Percentiles rank a stretch among this genome's conserved stretches.
These are phyloP conservation scores for Penicillium sp. DNA, from an alignment of 2,329 filamentous ascomycete species.

Conservation along the genomic window DNA sequence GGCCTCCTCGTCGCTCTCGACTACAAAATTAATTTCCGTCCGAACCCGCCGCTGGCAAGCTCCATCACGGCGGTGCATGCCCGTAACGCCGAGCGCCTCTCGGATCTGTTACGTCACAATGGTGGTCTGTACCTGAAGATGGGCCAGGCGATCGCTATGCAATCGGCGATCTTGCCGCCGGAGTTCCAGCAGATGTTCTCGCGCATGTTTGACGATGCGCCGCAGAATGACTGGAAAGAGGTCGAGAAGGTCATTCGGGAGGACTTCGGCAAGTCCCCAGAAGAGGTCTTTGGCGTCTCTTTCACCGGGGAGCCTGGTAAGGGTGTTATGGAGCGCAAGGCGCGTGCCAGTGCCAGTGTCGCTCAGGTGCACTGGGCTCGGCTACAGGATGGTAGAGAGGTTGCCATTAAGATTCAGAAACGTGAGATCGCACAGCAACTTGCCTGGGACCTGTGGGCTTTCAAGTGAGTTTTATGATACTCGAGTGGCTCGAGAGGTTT, in stretches of 20 bases:
- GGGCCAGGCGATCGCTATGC: constrained; percentile 97
- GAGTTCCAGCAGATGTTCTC: constrained; percentile 97
- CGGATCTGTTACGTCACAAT: constrained; percentile 79
- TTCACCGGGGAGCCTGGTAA: constrained; percentile 69
- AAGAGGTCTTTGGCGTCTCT: constrained; percentile 91
- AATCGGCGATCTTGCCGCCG: constrained; percentile 88
- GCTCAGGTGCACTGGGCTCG: constrained; percentile 97
- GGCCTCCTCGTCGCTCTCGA: constrained; percentile 83
- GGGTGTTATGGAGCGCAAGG: constrained; percentile 72
- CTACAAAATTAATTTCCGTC: constrained; percentile 95
- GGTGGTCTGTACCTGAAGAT: constrained; percentile 97
- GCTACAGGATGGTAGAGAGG: constrained; percentile 82
- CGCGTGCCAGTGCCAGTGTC: constrained; percentile 79
- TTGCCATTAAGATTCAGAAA: constrained; percentile 97
- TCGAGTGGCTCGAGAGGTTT: too few species aligned
- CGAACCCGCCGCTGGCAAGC: constrained; percentile 73
- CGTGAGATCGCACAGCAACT: constrained; percentile 89
- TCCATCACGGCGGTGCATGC: constrained; percentile 78
- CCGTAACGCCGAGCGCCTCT: constrained; percentile 82
- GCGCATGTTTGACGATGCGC: constrained; percentile 96
- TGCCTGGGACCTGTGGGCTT: constrained; percentile 93
- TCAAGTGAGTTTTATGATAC: constrained; percentile 64
- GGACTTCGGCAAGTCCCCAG: constrained; percentile 82
- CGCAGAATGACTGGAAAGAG: constrained; percentile 86
- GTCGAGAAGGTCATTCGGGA: constrained; percentile 83